Base-by-base conservation (phyloP, 2,329 filamentous ascomycete species). In the Fusarium hostae region DNA sequence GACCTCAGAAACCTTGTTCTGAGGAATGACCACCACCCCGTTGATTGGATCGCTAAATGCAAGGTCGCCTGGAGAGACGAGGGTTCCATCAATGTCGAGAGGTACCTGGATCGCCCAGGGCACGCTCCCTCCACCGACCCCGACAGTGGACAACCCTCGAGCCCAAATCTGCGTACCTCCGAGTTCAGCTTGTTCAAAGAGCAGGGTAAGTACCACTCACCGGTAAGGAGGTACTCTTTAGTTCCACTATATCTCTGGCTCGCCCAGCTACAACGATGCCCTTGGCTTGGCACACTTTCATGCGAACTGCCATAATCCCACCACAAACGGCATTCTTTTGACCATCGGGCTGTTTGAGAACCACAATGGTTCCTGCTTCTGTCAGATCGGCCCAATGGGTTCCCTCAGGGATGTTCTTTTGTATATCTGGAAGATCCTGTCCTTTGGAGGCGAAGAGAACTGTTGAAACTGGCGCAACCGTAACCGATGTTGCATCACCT, bases 221-320 rank as follows among this genome's bases (percentile, higher is more conserved):
- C 43, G 89, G 87, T 39, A 93, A 75, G 37, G 82, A 84, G 15
- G 87, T 86, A 45, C 77, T 84, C 59, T 82, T 83, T 64, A 93
- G 79, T 76, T 92, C 89, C 20, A 81, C 82, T 22, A 94, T 75
- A 81, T 94, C 92, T 67, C 92, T 85, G 9, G 91, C 87, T 41
- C 92, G 83, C 2, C 92, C 92, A 72, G 89, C 86, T 11, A 93
- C 89, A n/a, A 94, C 81, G 15, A 91, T 86, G 5, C 86, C 91
- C 71, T 84, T 83, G 22, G 87, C 88, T 18, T 88, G 87, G 15
- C 90, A 84, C 18, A 86, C 78, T 75, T 89, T 89, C 86, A 94
- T 92, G 24, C 92, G 85, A 34, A 87, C 83, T 9, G 91, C 92
- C 87, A 94, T 92, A 71, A 94, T 93, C 22, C 92, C 92, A n/a